A percentile compares a stretch with the other conserved stretches of the same genome.
phyloP scores from a whole-genome alignment of 805 yeast genomes.

The Ogataea pilisensis region DNA sequence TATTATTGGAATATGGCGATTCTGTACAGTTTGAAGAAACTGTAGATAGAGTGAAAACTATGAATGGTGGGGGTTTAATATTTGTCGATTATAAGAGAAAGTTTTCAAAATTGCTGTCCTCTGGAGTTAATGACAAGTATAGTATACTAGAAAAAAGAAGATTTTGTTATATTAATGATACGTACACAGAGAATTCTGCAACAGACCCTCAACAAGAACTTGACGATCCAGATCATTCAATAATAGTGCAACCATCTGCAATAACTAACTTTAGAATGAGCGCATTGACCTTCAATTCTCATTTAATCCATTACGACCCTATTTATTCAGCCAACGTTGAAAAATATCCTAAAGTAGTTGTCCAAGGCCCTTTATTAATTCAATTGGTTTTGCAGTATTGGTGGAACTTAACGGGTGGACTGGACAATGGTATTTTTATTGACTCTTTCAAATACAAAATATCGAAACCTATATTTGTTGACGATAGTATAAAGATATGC shows the following conservation, averaged over 20 bases:
- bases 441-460: conserved; percentile 45
- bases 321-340: conserved; percentile 52
- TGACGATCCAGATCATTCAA: conserved; percentile 21
- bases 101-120: conserved; percentile 26
- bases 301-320: conserved; percentile 72
- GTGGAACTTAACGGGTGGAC: conserved; percentile 9
- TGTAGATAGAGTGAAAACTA: conserved; percentile 37
- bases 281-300: conserved; percentile 77
- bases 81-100: conserved; percentile 56
- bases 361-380: conserved; percentile 80
- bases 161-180: conserved; percentile 54
- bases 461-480: conserved; percentile 44
- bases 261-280: conserved; percentile 58
- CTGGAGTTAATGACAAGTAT: conserved; percentile 11
- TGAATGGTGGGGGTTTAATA: conserved; percentile 31
- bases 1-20: conserved; percentile 31
- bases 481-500: conserved; percentile 31
- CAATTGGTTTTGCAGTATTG: conserved; percentile 53
- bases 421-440: conserved; percentile 14
- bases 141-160: conserved; percentile 50
- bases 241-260: conserved; percentile 35
- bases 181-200: conserved; percentile 10
- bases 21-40: conserved; percentile 49
- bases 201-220: background rate
- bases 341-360: conserved; percentile 54